These are phyloP conservation scores for Breynia disticha DNA, from an alignment of 441 rosid genomes.

Conservation along the genomic window DNA sequence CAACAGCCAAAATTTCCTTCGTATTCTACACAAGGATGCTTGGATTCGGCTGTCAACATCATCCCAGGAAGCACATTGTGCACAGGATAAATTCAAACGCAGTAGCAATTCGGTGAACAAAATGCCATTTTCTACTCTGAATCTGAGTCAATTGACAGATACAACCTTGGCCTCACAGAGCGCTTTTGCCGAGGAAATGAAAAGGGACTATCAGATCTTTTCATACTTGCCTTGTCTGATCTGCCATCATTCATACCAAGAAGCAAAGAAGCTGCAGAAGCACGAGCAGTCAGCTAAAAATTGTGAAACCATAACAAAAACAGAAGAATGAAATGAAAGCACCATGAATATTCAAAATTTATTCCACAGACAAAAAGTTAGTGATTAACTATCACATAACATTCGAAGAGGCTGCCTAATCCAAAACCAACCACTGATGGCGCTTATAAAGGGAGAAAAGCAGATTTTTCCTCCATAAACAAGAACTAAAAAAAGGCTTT, in stretches of 20 bases:
- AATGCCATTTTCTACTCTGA: constrained; percentile 40
- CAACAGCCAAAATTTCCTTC: no score
- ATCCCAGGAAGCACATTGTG: constrained; percentile 12
- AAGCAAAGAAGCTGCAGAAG: constrained; percentile 74
- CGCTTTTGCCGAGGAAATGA: constrained; percentile 84
- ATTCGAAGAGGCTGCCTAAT: background rate
- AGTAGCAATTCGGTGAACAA: constrained; percentile 9
- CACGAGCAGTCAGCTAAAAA: constrained; percentile 14
- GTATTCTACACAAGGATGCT: no score
- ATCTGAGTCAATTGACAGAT: constrained; percentile 77
- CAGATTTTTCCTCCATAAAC: background rate
- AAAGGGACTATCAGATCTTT: constrained; percentile 64
- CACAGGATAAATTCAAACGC: constrained; percentile 5
- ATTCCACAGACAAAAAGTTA: background rate
- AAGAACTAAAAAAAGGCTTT: background rate
- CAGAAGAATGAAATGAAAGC: background rate
- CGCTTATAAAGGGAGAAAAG: background rate
- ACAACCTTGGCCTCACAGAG: constrained; percentile 64
- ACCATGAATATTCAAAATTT: background rate
- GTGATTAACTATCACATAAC: background rate
- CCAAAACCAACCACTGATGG: background rate
- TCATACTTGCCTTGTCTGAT: constrained; percentile 60
- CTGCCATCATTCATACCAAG: constrained; percentile 65
- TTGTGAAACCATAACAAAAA: background rate
- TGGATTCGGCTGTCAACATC: constrained; percentile 8